A percentile compares a stretch with the other conserved stretches of the same genome.
Evolutionary conservation across 2,329 filamentous ascomycete species (phyloP).

Genomic region (Hirsutella thompsonii): DNA sequence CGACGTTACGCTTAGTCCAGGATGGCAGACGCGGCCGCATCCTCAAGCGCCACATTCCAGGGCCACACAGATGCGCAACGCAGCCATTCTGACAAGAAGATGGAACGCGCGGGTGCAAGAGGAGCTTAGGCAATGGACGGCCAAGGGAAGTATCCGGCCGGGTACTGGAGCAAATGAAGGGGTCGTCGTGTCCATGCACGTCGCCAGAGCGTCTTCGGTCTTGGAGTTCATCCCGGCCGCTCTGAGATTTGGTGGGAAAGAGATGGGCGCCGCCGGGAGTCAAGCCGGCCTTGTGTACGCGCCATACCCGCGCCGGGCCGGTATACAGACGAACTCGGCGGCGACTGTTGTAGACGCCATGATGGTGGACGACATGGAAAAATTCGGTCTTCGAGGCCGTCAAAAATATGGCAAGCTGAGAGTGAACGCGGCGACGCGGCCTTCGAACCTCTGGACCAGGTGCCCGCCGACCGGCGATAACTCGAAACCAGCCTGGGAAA

Average conservation of each 20-base stretch:
- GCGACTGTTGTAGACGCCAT: constrained; percentile 29
- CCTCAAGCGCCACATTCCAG: constrained; percentile 31
- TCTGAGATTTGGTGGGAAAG: background rate
- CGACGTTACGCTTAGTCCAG: constrained; percentile 40
- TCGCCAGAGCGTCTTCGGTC: constrained; percentile 4
- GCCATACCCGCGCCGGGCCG: constrained; percentile 25
- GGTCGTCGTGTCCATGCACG: constrained; percentile 4
- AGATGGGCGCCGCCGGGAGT: background rate
- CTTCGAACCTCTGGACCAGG: constrained; percentile 27
- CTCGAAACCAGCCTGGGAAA: constrained; percentile 5
- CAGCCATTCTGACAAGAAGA: constrained; percentile 31
- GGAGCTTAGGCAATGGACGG: constrained; percentile 29
- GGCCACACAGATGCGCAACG: constrained; percentile 41
- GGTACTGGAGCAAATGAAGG: constrained; percentile 14
- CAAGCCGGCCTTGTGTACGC: constrained; percentile 16
- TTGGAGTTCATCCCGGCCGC: constrained; percentile 7
- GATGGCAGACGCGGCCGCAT: constrained; percentile 31
- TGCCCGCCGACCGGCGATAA: constrained; percentile 17
- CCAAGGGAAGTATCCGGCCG: constrained; percentile 25
- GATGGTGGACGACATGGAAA: constrained; percentile 33
- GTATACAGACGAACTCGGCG: constrained; percentile 26
- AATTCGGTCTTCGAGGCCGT: constrained; percentile 26
- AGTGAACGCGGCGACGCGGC: constrained; percentile 19
- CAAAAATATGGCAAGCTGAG: constrained; percentile 27
- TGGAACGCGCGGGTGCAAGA: constrained; percentile 36